Base-by-base conservation (phyloP, 345 rosid genomes). In the Chamaenerion angustifolium region DNA sequence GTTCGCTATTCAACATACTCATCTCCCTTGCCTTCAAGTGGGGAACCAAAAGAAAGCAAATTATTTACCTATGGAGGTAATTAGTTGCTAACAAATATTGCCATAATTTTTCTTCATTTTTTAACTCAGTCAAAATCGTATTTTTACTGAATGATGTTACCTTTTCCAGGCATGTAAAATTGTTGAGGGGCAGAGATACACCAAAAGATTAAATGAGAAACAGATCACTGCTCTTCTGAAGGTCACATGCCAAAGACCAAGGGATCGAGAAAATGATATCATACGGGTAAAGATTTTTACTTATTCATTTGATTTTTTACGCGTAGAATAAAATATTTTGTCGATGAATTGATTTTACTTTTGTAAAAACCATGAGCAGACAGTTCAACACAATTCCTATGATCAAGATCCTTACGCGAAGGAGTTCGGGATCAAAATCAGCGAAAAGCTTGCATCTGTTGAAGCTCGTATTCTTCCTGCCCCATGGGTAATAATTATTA, bases 391-490 rank as follows among this genome's bases (percentile, higher is more conserved):
- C 49, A 93, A 93, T 61, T 81, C 84, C 0, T 93, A 88, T 64
- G 78, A 81, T 65, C 88, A 88, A 73, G 99, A 93, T 63, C 95
- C 94, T 14, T 93, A 82, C 58, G 96, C 95, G 41, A 85, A 82
- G 68, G 99, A 93, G 70, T 93, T 93, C 61, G 99, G 95, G 45
- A 69, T 93, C 41, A 88, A 82, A 11, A 93, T 93, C 71, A 82
- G 95, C 42, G 95, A 88, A 59, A 93, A 82, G 66, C 64, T 82
- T 59, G 94, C 99, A 41, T 80, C 94, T 42, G 94, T 93, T 10
- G 99, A 93, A 58, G 99, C 99, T 54, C 75, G 99, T n/a, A 88
- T 93, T 66, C 96, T 93, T 49, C 99, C 99, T 63, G 92, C 99
- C 6, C 96, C 99, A 12, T 88, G 99, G 99, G 99, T 93, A 85